Evolutionary conservation across 2,329 filamentous ascomycete genomes (phyloP), one percentile per base, ranked within the genome.

Genomic region (Exophiala spinifera): DNA sequence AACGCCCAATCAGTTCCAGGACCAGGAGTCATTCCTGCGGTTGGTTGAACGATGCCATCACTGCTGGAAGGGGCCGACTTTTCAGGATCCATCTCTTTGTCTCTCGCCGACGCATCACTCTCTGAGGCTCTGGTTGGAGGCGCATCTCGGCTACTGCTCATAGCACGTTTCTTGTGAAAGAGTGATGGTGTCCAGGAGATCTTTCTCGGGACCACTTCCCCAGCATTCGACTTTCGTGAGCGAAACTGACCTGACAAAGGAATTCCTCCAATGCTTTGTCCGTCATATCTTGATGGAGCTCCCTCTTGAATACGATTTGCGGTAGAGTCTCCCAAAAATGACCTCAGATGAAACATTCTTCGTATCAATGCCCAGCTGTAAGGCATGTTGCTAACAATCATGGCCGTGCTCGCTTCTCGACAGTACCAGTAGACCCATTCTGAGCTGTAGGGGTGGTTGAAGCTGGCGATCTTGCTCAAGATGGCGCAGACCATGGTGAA

Each of bases 381-480:
- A 0, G 82, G 82, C 4, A 85, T 72, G 56, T 85, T 85, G 23
- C 81, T 76, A 14, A 84, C 81, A 46, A 83, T 74, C 37, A 85
- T 73, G 4, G 81, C 80, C 0, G 82, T 82, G 42, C 77, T 80
- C 11, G 77, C 76, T 64, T 85, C 82, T 23, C 80, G 76, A 7
- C 82, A 76, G 59, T 83, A 83, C 81, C 82, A 85, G 60, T 78
- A 78, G 0, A 82, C 76, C 72, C 82, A 85, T 34, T 78, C 67
- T 13, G 72, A 70, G 2, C 78, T 79, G 64, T 81, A 84, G 0
- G 79, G 79, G 17, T 80, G 68, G 14, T 70, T 76, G 56, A 85
- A 83, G 42, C 79, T 82, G 68, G 83, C 83, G 63, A 82, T 81
- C 56, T 84, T 83, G 69, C 83, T 85, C 14, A 85, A 69, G 4